Conservation (phyloP, 2,329 filamentous ascomycete genomes). For the Clonostachys rosea region DNA sequence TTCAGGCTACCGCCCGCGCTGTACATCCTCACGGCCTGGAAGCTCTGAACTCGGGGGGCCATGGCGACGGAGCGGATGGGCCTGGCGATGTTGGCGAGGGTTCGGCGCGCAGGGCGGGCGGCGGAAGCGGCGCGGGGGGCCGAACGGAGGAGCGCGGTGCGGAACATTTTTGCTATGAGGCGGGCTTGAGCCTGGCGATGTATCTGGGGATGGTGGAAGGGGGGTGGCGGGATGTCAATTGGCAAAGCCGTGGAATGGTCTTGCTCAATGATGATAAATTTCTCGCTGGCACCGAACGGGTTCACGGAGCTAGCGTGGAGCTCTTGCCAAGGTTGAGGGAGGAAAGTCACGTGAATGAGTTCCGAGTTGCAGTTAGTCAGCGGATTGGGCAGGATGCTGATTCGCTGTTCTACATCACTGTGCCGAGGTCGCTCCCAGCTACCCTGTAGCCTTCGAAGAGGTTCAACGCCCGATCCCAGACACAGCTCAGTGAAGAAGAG, state of each 20-base stretch:
- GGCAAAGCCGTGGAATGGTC: too few relatives aligned
- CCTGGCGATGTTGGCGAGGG: constrained; percentile 27
- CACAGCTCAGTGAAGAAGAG: too few relatives aligned
- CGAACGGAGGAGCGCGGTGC: constrained; percentile 78
- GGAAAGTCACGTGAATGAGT: constrained; percentile 17
- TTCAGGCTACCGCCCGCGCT: constrained; percentile 74
- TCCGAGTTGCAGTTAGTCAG: constrained; percentile 3
- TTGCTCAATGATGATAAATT: constrained; percentile 32
- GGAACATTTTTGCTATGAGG: constrained; percentile 63
- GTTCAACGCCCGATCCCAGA: too few relatives aligned
- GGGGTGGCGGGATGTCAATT: too few relatives aligned
- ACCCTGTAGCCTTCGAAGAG: too few relatives aligned
- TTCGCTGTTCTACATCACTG: background rate
- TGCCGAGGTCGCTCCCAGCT: too few relatives aligned
- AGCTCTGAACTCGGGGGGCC: constrained; percentile 54
- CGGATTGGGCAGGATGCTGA: background rate
- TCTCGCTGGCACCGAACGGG: constrained; percentile 22
- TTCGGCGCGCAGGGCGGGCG: constrained; percentile 33
- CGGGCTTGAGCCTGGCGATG: too few relatives aligned
- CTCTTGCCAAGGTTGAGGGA: background rate
- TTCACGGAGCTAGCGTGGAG: background rate
- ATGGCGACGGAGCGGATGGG: constrained; percentile 56
- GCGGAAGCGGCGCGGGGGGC: constrained; percentile 60
- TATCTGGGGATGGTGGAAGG: too few relatives aligned
- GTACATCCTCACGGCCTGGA: constrained; percentile 77